Evolutionary conservation across 2,329 filamentous ascomycete species (phyloP).

Genomic region (Fonsecaea pedrosoi): DNA sequence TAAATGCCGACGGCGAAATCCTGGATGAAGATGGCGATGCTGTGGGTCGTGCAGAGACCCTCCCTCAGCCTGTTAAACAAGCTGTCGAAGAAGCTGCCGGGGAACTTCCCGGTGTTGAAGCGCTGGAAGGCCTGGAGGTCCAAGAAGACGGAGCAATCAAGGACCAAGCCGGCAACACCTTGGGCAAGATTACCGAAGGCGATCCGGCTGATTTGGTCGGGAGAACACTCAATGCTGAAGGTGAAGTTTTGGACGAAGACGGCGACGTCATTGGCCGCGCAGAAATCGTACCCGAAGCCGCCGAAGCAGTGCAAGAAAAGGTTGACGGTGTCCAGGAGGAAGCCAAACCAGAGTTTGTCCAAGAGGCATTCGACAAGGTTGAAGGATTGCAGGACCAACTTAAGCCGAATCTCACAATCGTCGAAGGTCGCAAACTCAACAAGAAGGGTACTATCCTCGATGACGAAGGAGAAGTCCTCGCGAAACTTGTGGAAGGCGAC

Average conservation of each 20-base stretch:
- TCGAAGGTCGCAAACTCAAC: constrained; percentile 48
- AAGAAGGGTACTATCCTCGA: constrained; percentile 45
- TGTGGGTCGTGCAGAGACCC: constrained; percentile 47
- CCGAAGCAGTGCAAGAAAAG: constrained; percentile 25
- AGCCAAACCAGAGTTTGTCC: constrained; percentile 44
- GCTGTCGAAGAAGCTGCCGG: constrained; percentile 57
- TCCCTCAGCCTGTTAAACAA: constrained; percentile 53
- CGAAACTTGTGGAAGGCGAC: constrained; percentile 51
- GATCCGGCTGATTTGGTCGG: constrained; percentile 50
- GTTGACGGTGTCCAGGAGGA: constrained; percentile 25
- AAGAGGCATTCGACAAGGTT: constrained; percentile 53
- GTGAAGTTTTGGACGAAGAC: constrained; percentile 48
- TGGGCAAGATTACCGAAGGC: constrained; percentile 52
- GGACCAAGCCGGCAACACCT: constrained; percentile 49
- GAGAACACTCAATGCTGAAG: constrained; percentile 49
- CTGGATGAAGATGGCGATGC: constrained; percentile 50
- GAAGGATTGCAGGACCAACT: constrained; percentile 47
- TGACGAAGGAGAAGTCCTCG: constrained; percentile 48
- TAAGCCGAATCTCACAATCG: constrained; percentile 46
- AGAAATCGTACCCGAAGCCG: constrained; percentile 45
- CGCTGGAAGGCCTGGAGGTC: constrained; percentile 51
- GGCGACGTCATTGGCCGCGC: constrained; percentile 48
- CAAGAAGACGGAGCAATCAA: constrained; percentile 62
- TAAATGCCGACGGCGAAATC: constrained; percentile 52
- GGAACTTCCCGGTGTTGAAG: constrained; percentile 49